Conservation (phyloP, 2,329 filamentous ascomycete genomes). For the Xenoacremonium recifei region DNA sequence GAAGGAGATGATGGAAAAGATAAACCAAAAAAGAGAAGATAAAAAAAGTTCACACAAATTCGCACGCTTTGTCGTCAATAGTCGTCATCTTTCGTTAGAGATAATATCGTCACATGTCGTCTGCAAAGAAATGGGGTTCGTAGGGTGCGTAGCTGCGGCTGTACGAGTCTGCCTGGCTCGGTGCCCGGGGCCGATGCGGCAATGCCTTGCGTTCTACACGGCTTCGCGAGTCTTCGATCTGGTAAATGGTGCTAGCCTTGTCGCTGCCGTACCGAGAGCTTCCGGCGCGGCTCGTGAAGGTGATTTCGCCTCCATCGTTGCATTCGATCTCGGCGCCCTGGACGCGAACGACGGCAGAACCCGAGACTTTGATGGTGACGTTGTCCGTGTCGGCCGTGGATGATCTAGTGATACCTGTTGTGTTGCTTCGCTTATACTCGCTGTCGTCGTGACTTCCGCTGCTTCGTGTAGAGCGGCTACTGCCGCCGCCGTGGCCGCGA, state of each 20-base stretch:
- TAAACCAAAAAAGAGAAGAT: conserved; percentile 22
- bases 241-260: conserved; percentile 46
- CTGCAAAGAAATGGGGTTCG: conserved; percentile 26
- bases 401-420: conserved; percentile 59
- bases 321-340: conserved; percentile 59
- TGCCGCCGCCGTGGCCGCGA: conserved; percentile 41
- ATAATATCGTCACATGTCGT: conserved; percentile 29
- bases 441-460: conserved; percentile 62
- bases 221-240: conserved; percentile 46
- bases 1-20: no score
- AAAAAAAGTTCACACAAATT: conserved; percentile 18
- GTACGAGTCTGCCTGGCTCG: conserved; percentile 49
- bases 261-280: conserved; percentile 49
- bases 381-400: conserved; percentile 53
- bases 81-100: conserved; percentile 28
- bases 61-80: conserved; percentile 26
- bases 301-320: conserved; percentile 59
- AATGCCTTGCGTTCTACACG: conserved; percentile 44
- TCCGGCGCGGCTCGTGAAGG: conserved; percentile 40
- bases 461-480: conserved; percentile 57
- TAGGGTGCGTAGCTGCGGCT: conserved; percentile 35
- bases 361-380: conserved; percentile 60
- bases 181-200: conserved; percentile 43
- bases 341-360: conserved; percentile 54
- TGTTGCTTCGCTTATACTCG: conserved; percentile 60